Base-by-base conservation (phyloP, 495 filamentous ascomycete genomes). In the Penicillium maclennaniae region DNA sequence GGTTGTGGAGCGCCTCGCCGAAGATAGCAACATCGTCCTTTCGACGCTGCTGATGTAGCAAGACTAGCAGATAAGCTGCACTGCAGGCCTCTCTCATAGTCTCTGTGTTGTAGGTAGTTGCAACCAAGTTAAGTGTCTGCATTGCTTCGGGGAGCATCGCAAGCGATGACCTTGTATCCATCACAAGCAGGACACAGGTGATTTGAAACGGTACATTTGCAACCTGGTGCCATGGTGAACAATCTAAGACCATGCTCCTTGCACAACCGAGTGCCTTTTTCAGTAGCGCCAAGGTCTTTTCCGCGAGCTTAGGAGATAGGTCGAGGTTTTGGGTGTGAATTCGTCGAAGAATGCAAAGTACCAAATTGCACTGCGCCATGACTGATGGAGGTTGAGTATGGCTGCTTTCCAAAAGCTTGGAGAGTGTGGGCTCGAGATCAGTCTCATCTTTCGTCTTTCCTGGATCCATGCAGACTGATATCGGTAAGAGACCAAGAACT, bases 121-220 rank as follows among this genome's bases (percentile, higher is more conserved):
- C 66, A 12, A 80, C 70, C 5, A 69, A 52, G 7, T 69, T 65
- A 17, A 83, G 53, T 1, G 72, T 73, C 31, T 70, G 59, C 68
- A 83, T 69, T 7, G 80, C 77, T 10, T 70, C 67, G 0, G 68
- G 59, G 12, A 83, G 60, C 49, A 77, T 62, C 7, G 63, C 58
- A 8, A 82, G 59, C 3, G 75, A 75, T 8, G 73, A 62, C 0
- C 67, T 56, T 0, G 67, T 77, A 45, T 78, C 77, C 51, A 83
- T 70, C 12, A 72, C 73, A 7, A 83, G 67, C 14, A 81, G 69
- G 4, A 79, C 56, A 48, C 77, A 77, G 28, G 77, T 67, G 39
- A 72, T 72, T 26, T 83, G 79, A 45, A 83, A 81, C 2, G 79
- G 74, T 1, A 78, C 72, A 40, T 79, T 73, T 14, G 75, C 71